Evolutionary conservation across 148 eudicot species (phyloP), one percentile per base, ranked within the genome.

Genomic region (Arbutus unedo): DNA sequence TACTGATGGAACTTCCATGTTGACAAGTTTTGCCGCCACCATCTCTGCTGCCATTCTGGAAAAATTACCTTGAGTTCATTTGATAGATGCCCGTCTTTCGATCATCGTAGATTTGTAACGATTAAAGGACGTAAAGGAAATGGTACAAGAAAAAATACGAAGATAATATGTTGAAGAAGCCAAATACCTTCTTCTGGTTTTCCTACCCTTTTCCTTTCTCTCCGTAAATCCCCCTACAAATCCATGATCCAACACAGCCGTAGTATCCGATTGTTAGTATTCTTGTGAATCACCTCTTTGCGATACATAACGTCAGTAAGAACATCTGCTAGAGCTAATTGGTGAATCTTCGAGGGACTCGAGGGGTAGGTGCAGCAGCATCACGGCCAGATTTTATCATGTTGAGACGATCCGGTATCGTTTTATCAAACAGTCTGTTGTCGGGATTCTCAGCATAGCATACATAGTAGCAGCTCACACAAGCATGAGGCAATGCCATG

Each of bases 401-500:
- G 59, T 68, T 41, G 77, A 94, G 83, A 8, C 92, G 92, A 31
- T 90, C 86, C 7, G 91, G 85, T 21, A 96, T 94, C 0, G 92
- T 94, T 25, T 84, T 79, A 21, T 93, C 98, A 81, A 94, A 96
- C 75, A 93, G 82, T 75, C 94, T 87, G 85, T 87, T 96, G 1
- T 89, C 84, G 0, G 98, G 97, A 85, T 93, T 90, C 88, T 96
- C 99, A 6, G 99, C 98, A 68, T 93, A 96, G 85, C 99, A 96
- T 41, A 94, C 99, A 64, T 91, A 96, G 93, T 88, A 96, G 88
- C 99, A 92, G 83, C 94, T 89, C 85, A 96, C 98, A 84, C 99
- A 94, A 13, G 98, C 99, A 77, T 96, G 99, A 49, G 98, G 95
- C 89, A 96, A 77, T 45, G 99, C 99, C 99, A 96, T 94, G 59